Evolutionary conservation across 2,329 filamentous ascomycete species (phyloP).

Genomic region (Colletotrichum sp.): DNA sequence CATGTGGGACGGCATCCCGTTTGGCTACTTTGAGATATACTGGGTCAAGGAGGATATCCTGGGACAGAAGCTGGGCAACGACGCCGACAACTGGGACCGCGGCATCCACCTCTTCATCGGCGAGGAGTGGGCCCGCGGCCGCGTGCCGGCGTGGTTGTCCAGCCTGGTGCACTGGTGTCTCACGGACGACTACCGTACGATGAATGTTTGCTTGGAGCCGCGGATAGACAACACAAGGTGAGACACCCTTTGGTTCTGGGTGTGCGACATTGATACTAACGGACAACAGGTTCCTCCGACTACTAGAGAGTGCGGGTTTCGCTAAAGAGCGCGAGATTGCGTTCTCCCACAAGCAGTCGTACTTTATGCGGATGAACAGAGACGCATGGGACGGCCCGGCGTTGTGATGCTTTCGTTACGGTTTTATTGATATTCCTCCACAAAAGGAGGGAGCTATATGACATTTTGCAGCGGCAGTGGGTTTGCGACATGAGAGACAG

Average conservation of each 20-base stretch:
- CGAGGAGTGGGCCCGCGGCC: conserved; percentile 87
- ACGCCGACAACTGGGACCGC: conserved; percentile 80
- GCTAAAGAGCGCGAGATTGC: conserved; percentile 84
- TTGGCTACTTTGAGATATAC: conserved; percentile 97
- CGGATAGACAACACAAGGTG: conserved; percentile 90
- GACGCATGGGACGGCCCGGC: conserved; percentile 80
- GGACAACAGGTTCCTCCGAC: conserved; percentile 45
- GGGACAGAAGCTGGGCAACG: conserved; percentile 69
- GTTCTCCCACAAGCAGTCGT: conserved; percentile 92
- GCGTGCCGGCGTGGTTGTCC: conserved; percentile 83
- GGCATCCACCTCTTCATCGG: conserved; percentile 90
- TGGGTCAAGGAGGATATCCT: conserved; percentile 94
- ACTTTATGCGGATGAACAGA: conserved; percentile 79
- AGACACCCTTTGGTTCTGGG: conserved; percentile 30
- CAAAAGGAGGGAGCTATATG: background rate
- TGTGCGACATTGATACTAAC: background rate
- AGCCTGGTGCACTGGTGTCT: conserved; percentile 89
- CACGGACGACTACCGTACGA: conserved; percentile 78
- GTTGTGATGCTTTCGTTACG: conserved; percentile 42
- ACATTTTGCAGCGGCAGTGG: background rate
- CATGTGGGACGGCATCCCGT: conserved; percentile 92
- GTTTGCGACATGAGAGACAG: background rate
- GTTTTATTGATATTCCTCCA: background rate
- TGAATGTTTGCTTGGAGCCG: conserved; percentile 85
- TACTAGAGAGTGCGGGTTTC: conserved; percentile 79